Evolutionary conservation across 768 basidiomycete species (phyloP).

Genomic region (Boletus tylopilopsis): DNA sequence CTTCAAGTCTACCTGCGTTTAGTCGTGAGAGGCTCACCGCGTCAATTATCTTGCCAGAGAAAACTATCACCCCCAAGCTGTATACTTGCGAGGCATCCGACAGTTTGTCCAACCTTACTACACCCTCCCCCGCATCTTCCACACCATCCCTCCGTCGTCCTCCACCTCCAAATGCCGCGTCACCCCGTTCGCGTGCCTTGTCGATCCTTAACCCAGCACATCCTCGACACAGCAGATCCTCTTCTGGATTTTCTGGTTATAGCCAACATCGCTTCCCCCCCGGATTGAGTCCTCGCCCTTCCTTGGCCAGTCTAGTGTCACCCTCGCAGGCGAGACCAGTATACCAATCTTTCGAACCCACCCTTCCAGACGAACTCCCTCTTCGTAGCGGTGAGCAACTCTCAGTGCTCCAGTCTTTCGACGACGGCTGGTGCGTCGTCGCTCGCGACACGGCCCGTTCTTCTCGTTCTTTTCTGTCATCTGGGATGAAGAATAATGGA

Average conservation of each 20-base stretch:
- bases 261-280: conserved; percentile 27
- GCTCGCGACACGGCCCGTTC: conserved; percentile 45
- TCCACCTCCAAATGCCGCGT: conserved; percentile 2
- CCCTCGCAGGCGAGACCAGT: conserved; percentile 47
- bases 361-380: conserved; percentile 72
- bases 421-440: conserved; percentile 81
- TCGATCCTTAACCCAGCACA: conserved; percentile 19
- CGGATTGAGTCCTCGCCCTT: conserved; percentile 6
- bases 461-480: conserved; percentile 32
- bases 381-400: conserved; percentile 55
- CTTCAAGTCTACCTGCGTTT: conserved; percentile 26
- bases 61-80: conserved; percentile 37
- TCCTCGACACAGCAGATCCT: conserved; percentile 32
- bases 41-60: conserved; percentile 52
- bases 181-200: conserved; percentile 13
- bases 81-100: conserved; percentile 40
- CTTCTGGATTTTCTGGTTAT: conserved; percentile 35
- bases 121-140: conserved; percentile 36
- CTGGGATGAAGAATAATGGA: conserved; percentile 14
- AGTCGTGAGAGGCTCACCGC: conserved; percentile 42
- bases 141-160: conserved; percentile 28
- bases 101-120: conserved; percentile 41
- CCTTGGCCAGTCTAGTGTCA: conserved; percentile 19
- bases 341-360: conserved; percentile 61
- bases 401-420: conserved; percentile 60